Base-by-base conservation (phyloP, 208 protist genomes). In the Blastocrithidia nonstop region DNA sequence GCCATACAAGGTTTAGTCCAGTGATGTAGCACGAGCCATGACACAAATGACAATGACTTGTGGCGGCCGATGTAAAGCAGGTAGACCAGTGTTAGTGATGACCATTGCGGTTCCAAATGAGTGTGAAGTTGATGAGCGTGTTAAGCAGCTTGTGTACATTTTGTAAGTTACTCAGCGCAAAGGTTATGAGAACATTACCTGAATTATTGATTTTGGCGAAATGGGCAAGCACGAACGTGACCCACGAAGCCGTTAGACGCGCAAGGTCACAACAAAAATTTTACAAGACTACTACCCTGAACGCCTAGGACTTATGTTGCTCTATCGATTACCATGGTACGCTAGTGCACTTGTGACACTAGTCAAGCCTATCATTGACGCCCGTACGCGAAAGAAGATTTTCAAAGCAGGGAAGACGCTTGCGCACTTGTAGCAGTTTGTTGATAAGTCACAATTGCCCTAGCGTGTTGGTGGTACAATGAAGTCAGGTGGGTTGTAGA, bases 281-380 rank as follows among this genome's bases (percentile, higher is more conserved):
- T 35, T 86, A 50, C 63, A 71, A 32, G 56, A 80, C 36, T 68
- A 78, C 61, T 86, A 86, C 58, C 76, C 76, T 0, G 70, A 81
- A 57, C 62, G 71, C 39, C 55, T 77, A 15, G 60, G 54, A 4
- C 41, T 49, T 31, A 70, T 67, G 45, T 44, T 78, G 17, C 45
- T 86, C 7, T 78, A 70, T 53, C 64, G 65, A 15, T 40, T 59
- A 9, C 71, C 76, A 37, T 86, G 76, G 71, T 86, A 78, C 37
- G 37, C 80, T 1, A 45, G 50, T 27, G 47, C 54, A 44, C n/a
- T 71, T 3, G 58, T 70, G 1, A 45, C 37, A 9, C 27, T 69
- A 0, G 63, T 50, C 23, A 65, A 60, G 37, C 24, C 60, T n/a
- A 81, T 86, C 48, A 60, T 86, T 24, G 68, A 80, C 32, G 42